phyloP scores from a whole-genome alignment of 148 eudicot species.

The Rheum nobile region DNA sequence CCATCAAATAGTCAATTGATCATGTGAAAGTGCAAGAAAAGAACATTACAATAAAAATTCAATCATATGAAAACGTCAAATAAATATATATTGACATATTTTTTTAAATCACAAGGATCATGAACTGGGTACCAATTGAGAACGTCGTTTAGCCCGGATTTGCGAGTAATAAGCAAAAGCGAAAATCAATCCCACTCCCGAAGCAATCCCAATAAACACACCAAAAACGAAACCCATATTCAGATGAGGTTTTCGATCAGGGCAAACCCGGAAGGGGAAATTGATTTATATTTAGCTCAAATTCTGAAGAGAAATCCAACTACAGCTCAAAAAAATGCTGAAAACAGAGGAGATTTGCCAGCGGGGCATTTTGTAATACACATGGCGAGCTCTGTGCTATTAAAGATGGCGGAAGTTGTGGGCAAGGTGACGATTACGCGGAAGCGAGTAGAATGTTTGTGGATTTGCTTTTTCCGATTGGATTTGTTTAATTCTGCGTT shows the following conservation, averaged over 20 bases:
- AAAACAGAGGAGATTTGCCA: background rate
- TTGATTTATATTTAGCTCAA: background rate
- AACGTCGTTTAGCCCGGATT: conserved; percentile 51
- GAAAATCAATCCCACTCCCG: conserved; percentile 51
- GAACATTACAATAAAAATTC: background rate
- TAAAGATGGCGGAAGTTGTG: background rate
- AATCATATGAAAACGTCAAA: background rate
- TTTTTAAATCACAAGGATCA: background rate
- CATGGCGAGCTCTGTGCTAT: background rate
- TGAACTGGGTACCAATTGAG: conserved; percentile 40
- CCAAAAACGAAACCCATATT: conserved; percentile 59
- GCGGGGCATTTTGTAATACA: conserved; percentile 5
- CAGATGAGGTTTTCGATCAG: background rate
- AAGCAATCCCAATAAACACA: conserved; percentile 41
- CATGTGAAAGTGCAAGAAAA: background rate
- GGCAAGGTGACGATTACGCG: background rate
- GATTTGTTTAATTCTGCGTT: background rate
- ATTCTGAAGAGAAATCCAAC: background rate
- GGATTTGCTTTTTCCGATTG: background rate
- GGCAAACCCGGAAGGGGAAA: conserved; percentile 15
- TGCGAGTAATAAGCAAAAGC: conserved; percentile 36
- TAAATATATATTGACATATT: background rate
- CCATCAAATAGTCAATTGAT: background rate
- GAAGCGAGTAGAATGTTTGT: background rate
- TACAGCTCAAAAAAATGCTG: background rate